Percentiles rank a stretch among this genome's conserved stretches.
phyloP scores from a whole-genome alignment of 306 rosid genomes.

The Trifolium pratense region DNA sequence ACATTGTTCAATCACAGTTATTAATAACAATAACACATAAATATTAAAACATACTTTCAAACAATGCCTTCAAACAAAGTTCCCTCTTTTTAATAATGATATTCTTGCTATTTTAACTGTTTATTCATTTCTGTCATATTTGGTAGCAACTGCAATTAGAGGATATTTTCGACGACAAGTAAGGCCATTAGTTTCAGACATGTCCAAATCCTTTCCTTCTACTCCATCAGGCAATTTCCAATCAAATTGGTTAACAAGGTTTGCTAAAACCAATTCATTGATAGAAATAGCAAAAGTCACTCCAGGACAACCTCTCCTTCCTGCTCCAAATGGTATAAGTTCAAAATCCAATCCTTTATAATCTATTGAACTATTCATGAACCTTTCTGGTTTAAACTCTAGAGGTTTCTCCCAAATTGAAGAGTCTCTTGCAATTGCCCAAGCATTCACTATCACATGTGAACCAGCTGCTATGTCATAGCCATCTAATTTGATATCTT shows the following conservation, averaged over 20 bases:
- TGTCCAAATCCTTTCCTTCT: slow-evolving; percentile 28
- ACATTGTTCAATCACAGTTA: not conserved
- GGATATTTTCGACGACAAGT: slow-evolving; percentile 13
- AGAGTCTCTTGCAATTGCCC: slow-evolving; percentile 39
- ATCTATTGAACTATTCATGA: slow-evolving; percentile 20
- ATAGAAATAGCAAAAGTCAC: not conserved
- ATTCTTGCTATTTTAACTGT: not conserved
- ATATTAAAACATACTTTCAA: not conserved
- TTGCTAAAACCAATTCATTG: not conserved
- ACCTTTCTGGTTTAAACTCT: slow-evolving; percentile 46
- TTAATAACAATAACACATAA: not conserved
- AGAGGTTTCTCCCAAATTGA: slow-evolving; percentile 37
- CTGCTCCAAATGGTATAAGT: not conserved
- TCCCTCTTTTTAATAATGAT: not conserved
- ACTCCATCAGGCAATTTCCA: not conserved
- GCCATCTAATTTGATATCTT: slow-evolving; percentile 22
- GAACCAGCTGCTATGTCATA: slow-evolving; percentile 35
- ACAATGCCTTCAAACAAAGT: too few species aligned
- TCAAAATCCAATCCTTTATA: not conserved
- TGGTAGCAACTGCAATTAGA: slow-evolving; percentile 6
- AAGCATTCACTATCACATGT: slow-evolving; percentile 8
- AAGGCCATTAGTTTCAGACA: slow-evolving; percentile 1
- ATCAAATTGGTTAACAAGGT: not conserved
- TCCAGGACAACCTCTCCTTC: slow-evolving; percentile 5
- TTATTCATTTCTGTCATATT: not conserved